Base-by-base conservation (phyloP, 2,329 filamentous ascomycete genomes). In the Chaetomiaceae sp. region DNA sequence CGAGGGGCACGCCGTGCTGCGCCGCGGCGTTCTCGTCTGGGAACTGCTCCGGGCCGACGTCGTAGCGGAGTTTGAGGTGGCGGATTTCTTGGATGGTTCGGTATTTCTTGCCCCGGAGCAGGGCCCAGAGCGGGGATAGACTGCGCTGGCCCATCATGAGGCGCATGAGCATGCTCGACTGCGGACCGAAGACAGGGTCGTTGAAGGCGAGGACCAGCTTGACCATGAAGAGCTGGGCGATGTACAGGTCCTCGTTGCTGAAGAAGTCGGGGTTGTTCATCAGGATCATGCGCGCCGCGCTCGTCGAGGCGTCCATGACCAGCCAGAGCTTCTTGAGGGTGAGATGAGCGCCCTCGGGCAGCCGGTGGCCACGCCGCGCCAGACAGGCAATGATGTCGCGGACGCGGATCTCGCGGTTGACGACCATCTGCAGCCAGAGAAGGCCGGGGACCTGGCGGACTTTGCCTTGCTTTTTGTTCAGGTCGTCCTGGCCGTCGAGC, bases 191-290 rank as follows among this genome's bases (percentile, higher is more conserved):
- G 22, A 81, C 65, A 0, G 87, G 85, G 59, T 88, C 78, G 53
- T 79, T 81, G 68, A 89, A 83, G 50, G 76, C 75, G 79, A 91
- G 82, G 63, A 82, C 77, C 15, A 94, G 77, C 70, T 92, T 91
- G 57, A 88, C 64, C 59, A 89, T 72, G 71, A 92, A 84, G 55
- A 85, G 68, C 40, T 83, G 80, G 3, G 80, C 75, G 47, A 80
- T 75, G 64, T 81, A 79, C 9, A 94, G 67, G 63, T 89, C 82
- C 4, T 66, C 55, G 53, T 85, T 72, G 9, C 76, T 71, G 76
- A 87, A 87, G 44, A 84, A 72, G 0, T 63, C 59, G 9, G 50
- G 48, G 65, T 81, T 81, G 27, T 72, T 72, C 5, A 89, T 66
- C 6, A 85, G 71, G 1, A 71, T 72, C 6, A 75, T 68, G 1